These are phyloP conservation scores for Pochonia chlamydosporia DNA, from an alignment of 2,329 filamentous ascomycete genomes.

Conservation along the genomic window DNA sequence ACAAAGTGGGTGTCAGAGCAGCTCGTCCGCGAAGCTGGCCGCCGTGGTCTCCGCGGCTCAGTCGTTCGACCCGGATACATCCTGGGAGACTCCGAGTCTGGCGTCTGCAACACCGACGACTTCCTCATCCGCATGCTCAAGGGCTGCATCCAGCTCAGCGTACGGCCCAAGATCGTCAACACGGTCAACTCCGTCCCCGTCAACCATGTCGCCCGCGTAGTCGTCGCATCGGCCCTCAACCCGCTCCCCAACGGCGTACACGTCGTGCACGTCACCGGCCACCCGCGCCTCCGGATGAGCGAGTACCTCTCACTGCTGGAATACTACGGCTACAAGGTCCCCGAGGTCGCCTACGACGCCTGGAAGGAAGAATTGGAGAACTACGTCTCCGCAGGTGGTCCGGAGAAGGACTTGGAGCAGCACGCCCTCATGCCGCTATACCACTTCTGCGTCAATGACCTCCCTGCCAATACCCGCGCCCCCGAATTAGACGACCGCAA, in stretches of 20 bases:
- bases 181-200: constrained; percentile 88
- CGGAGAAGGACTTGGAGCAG: constrained; percentile 23
- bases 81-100: constrained; percentile 63
- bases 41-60: constrained; percentile 66
- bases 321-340: constrained; percentile 67
- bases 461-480: constrained; percentile 62
- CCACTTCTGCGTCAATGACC: constrained; percentile 59
- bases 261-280: constrained; percentile 73
- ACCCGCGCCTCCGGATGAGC: constrained; percentile 48
- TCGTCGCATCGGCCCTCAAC: constrained; percentile 66
- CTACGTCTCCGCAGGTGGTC: constrained; percentile 19
- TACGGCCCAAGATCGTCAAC: constrained; percentile 73
- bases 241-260: constrained; percentile 46
- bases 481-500: constrained; percentile 59
- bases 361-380: constrained; percentile 24
- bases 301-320: constrained; percentile 66
- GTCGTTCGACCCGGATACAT: constrained; percentile 84
- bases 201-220: constrained; percentile 73
- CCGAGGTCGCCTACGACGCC: constrained; percentile 62
- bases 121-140: constrained; percentile 85
- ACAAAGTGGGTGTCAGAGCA: constrained; percentile 74
- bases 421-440: constrained; percentile 53
- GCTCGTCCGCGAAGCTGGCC: constrained; percentile 72
- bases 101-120: constrained; percentile 77
- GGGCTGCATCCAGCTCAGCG: constrained; percentile 74